Evolutionary conservation across 1,284 basidiomycete genomes (phyloP), one percentile per base, ranked within the genome.

Genomic region (Earliella scabrosa): DNA sequence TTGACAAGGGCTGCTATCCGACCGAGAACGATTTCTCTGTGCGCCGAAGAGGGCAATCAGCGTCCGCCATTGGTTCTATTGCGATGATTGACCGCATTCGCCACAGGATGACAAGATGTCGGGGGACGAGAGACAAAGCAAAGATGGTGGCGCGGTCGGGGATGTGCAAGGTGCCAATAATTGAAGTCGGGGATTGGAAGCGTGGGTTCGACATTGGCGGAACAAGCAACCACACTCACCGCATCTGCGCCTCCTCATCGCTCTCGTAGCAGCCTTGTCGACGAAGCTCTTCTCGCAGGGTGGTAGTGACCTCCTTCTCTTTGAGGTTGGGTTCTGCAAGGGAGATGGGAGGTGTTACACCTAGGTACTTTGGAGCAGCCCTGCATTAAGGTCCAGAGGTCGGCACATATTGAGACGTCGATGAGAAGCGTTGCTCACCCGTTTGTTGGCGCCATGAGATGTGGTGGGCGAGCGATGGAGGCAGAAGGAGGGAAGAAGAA

Each of bases 331-430:
- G 93, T 61, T 89, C 87, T 26, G 78, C 79, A 18, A 82, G 83
- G 54, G 93, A 90, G 68, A 99, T 97, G 46, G 97, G 96, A 41
- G 94, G 92, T 14, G 97, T 98, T 43, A 93, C 90, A 58, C 90
- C 90, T 54, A 87, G 76, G 73, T 82, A 86, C 41, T 57, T 50
- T n/a, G 54, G 23, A 27, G 49, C 29, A 26, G 53, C 40, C 43
- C 56, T 58, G 50, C 27, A 31, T 18, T 20, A 3, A 29, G 31
- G 35, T 32, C 49, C 38, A 23, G 52, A 43, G n/a, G 32, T 21
- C 7, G 34, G 32, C 35, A 44, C n/a, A n/a, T n/a, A 39, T 27
- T 36, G 40, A 41, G 52, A 49, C 21, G 6, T 40, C 16, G 16
- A 29, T 24, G n/a, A 36, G 4, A 16, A n/a, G n/a, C n/a, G n/a